Percentiles rank a stretch among this genome's conserved stretches.
Evolutionary conservation across 2,329 filamentous ascomycete species (phyloP).

Genomic region (Aureobasidium musti): DNA sequence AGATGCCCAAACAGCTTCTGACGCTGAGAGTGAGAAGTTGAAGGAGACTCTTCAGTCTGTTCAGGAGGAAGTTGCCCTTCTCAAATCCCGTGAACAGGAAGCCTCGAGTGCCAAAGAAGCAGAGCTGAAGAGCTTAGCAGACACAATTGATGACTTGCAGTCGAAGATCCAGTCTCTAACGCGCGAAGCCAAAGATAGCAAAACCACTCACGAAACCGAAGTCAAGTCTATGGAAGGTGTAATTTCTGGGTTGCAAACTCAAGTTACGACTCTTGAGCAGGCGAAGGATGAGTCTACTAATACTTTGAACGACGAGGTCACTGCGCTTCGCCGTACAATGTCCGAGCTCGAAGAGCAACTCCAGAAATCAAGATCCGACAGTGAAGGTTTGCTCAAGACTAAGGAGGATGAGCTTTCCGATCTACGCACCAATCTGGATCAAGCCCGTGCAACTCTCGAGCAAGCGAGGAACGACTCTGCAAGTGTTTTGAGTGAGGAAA

Average conservation of each 20-base stretch:
- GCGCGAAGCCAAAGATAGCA: not conserved
- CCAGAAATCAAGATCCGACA: not conserved
- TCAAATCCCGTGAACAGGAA: constrained; percentile 22
- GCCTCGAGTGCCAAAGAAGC: constrained; percentile 2
- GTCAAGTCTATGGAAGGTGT: constrained; percentile 9
- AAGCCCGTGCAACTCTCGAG: constrained; percentile 9
- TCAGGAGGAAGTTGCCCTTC: not conserved
- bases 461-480: constrained; percentile 7
- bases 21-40: constrained; percentile 3
- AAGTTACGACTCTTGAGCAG: constrained; percentile 13
- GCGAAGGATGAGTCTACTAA: not conserved
- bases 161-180: not conserved
- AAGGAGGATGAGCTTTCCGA: constrained; percentile 28
- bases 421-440: constrained; percentile 6
- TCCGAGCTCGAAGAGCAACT: constrained; percentile 9
- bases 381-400: not conserved
- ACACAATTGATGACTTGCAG: not conserved
- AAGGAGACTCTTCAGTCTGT: not conserved
- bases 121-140: not conserved
- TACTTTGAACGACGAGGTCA: not conserved
- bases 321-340: not conserved
- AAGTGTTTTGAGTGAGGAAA: not conserved
- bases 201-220: not conserved
- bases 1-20: not conserved
- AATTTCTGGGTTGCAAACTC: constrained; percentile 1